phyloP scores from a whole-genome alignment of 306 rosid genomes.

The Comarum palustre region DNA sequence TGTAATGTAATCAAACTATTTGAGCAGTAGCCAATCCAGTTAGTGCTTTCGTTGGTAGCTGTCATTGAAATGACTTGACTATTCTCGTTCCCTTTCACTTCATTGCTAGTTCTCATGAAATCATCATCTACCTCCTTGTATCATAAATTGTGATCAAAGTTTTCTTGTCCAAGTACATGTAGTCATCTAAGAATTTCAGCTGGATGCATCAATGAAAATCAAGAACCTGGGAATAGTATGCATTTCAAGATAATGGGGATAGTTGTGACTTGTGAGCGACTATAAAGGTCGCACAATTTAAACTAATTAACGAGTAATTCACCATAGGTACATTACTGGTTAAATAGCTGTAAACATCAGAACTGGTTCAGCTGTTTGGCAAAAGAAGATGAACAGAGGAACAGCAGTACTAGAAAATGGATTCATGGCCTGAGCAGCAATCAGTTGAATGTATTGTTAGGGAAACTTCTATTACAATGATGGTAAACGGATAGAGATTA shows the following conservation, averaged over 20 bases:
- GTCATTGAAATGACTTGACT: not conserved
- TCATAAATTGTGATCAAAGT: not conserved
- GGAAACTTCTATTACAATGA: not conserved
- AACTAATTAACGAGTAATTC: too few species aligned
- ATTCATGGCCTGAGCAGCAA: not conserved
- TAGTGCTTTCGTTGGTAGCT: not conserved
- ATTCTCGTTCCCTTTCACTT: not conserved
- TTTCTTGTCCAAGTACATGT: not conserved
- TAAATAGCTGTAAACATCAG: too few species aligned
- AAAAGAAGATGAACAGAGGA: too few species aligned
- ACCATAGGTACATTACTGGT: too few species aligned
- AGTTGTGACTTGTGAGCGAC: too few species aligned
- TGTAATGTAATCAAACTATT: not conserved
- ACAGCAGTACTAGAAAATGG: not conserved
- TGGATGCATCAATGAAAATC: too few species aligned
- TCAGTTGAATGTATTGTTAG: not conserved
- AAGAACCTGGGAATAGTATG: too few species aligned
- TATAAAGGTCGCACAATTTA: too few species aligned
- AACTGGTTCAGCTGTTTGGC: too few species aligned
- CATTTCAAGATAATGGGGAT: too few species aligned
- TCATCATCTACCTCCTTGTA: not conserved
- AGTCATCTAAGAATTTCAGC: too few species aligned
- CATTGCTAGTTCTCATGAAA: not conserved
- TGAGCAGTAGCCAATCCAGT: not conserved
- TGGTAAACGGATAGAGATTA: not conserved